Evolutionary conservation across 1,284 basidiomycete species (phyloP).

Genomic region (Retiboletus fuscus): DNA sequence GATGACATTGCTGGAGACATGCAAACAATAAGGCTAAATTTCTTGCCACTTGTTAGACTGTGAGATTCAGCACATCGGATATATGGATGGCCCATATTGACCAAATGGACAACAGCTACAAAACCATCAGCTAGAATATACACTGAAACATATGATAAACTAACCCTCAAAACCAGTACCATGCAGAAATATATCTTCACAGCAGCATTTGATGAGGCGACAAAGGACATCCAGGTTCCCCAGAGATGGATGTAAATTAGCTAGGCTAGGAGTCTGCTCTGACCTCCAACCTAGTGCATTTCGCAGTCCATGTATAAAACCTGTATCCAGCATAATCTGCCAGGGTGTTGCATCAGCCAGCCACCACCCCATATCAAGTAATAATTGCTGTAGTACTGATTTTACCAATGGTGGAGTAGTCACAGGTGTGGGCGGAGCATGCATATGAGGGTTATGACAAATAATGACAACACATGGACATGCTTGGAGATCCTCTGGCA

Average conservation of each 20-base stretch:
- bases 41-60: rapidly evolving
- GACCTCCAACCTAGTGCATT: constrained; percentile 32
- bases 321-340: constrained; percentile 36
- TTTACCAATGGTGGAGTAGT: constrained; percentile 25
- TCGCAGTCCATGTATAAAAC: constrained; percentile 38
- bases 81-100: too few species aligned
- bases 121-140: too few species aligned
- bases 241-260: constrained; percentile 46
- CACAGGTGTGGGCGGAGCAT: constrained; percentile 24
- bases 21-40: constrained; percentile 18
- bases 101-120: too few species aligned
- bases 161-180: constrained; percentile 43
- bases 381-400: constrained; percentile 17
- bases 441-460: constrained; percentile 34
- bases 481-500: constrained; percentile 30
- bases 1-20: constrained; percentile 15
- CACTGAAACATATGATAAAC: too few species aligned
- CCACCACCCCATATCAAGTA: constrained; percentile 30
- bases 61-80: constrained; percentile 25
- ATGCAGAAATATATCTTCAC: constrained; percentile 27
- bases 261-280: constrained; percentile 12
- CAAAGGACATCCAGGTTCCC: constrained; percentile 42
- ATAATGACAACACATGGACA: constrained; percentile 39
- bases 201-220: constrained; percentile 41
- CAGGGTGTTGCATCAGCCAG: constrained; percentile 47